These are phyloP conservation scores for Globisporangium uncinulatum DNA, from an alignment of 352 stramenopile genomes.

Conservation along the genomic window DNA sequence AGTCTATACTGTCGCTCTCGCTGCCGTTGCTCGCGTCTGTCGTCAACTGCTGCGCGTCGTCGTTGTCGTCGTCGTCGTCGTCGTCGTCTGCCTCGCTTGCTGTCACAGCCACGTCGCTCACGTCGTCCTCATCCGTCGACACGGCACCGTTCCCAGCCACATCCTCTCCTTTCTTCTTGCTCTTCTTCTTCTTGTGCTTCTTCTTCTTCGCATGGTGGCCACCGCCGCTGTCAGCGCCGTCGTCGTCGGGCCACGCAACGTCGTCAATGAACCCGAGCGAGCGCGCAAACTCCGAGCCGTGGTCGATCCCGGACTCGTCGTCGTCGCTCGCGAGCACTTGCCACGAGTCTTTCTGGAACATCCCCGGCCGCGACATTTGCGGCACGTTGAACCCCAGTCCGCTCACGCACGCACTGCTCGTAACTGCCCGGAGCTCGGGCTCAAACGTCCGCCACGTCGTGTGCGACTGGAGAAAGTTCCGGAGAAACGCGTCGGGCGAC, in stretches of 20 bases:
- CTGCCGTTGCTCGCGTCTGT: conserved; percentile 5
- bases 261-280: conserved; percentile 82
- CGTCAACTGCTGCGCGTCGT: conserved; percentile 1
- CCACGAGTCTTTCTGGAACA: conserved; percentile 60
- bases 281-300: conserved; percentile 75
- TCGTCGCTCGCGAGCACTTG: conserved; percentile 44
- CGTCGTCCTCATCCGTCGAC: conserved; percentile 5
- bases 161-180: conserved; percentile 17
- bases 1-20: conserved; percentile 10
- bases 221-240: conserved; percentile 18
- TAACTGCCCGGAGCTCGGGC: conserved; percentile 52
- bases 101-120: conserved; percentile 13
- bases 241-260: conserved; percentile 74
- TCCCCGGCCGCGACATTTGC: conserved; percentile 41
- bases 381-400: conserved; percentile 77
- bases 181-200: conserved; percentile 65
- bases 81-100: conserved; percentile 1
- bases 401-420: conserved; percentile 43
- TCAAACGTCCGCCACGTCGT: conserved; percentile 80
- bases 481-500: conserved; percentile 82
- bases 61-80: background rate
- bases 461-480: conserved; percentile 87
- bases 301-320: conserved; percentile 59
- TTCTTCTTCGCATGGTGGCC: conserved; percentile 64
- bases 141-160: background rate